These are phyloP conservation scores for Sphaerostilbella broomeana DNA, from an alignment of 2,329 filamentous ascomycete genomes.

Conservation along the genomic window DNA sequence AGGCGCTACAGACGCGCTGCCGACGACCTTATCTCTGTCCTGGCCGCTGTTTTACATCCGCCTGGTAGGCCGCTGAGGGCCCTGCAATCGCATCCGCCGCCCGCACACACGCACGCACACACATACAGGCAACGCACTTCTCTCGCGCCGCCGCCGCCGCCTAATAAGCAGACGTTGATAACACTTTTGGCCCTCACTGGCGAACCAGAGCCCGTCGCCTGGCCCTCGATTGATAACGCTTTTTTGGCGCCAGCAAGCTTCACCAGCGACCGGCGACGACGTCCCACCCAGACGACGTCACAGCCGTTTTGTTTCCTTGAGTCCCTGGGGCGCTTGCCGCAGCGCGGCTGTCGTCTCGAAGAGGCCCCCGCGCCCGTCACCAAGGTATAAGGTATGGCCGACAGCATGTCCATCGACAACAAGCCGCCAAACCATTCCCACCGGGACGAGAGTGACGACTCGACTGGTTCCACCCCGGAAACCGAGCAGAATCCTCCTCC, in stretches of 20 bases:
- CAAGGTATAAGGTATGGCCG: constrained; percentile 57
- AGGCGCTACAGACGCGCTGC: constrained; percentile 24
- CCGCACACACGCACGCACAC: no score
- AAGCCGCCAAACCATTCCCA: constrained; percentile 29
- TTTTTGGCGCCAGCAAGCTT: constrained; percentile 4
- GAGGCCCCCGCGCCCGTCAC: constrained; percentile 31
- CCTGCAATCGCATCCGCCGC: constrained; percentile 14
- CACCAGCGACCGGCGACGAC: constrained; percentile 19
- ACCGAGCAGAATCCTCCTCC: constrained; percentile 38
- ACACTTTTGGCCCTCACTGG: constrained; percentile 1
- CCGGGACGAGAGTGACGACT: constrained; percentile 56
- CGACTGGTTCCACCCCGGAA: constrained; percentile 54
- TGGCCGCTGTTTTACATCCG: constrained; percentile 21
- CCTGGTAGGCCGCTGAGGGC: no score
- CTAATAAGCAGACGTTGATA: constrained; percentile 3
- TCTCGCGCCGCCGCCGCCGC: constrained; percentile 3
- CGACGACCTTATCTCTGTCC: constrained; percentile 18
- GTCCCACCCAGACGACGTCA: constrained; percentile 27
- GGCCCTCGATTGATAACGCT: constrained; percentile 1
- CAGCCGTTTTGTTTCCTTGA: constrained; percentile 27
- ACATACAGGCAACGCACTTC: no score
- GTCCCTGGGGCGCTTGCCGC: constrained; percentile 31
- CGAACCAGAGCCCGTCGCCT: constrained; percentile 6
- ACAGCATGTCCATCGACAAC: constrained; percentile 58
- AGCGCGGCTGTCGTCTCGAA: constrained; percentile 28